Evolutionary conservation across 371 early-diverging fungal genomes (phyloP).

Genomic region (Dichotomocladium elegans): DNA sequence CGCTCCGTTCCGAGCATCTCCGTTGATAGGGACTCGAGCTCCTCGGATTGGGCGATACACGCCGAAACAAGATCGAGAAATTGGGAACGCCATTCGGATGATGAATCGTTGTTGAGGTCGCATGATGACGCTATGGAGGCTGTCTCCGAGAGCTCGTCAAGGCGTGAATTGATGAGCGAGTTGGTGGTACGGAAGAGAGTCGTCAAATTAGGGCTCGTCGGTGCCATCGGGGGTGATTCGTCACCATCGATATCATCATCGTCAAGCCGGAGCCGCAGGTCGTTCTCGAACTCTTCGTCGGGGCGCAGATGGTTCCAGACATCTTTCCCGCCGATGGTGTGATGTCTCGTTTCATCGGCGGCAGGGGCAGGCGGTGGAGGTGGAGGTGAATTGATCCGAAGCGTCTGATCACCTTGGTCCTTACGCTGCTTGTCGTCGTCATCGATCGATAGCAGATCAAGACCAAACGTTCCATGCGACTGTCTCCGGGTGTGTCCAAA

Average conservation of each 20-base stretch:
- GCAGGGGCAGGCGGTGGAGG: conserved; percentile 12
- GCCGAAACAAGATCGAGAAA: conserved; percentile 19
- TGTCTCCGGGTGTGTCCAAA: conserved; percentile 9
- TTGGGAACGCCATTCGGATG: conserved; percentile 23
- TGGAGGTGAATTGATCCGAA: conserved; percentile 11
- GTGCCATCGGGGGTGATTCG: conserved; percentile 1
- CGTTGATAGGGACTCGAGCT: conserved; percentile 22
- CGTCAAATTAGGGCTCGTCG: conserved; percentile 21
- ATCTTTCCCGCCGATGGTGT: conserved; percentile 3
- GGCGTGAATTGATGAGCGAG: conserved; percentile 30
- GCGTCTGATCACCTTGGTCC: neutral
- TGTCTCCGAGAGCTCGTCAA: conserved; percentile 34
- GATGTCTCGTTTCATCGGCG: neutral
- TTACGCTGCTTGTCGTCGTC: too few species aligned
- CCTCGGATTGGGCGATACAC: conserved; percentile 24
- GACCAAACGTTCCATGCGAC: conserved; percentile 8
- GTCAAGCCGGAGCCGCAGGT: neutral
- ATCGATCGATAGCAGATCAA: neutral
- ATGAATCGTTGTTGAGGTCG: conserved; percentile 9
- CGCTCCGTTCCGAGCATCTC: conserved; percentile 20
- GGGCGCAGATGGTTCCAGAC: conserved; percentile 14
- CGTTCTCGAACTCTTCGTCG: conserved; percentile 11
- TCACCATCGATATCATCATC: neutral
- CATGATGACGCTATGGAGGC: conserved; percentile 19
- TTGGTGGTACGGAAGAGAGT: conserved; percentile 34